These are phyloP conservation scores for Protomyces lactucae-debilis DNA, from an alignment of 1,139 yeast species.

Conservation along the genomic window DNA sequence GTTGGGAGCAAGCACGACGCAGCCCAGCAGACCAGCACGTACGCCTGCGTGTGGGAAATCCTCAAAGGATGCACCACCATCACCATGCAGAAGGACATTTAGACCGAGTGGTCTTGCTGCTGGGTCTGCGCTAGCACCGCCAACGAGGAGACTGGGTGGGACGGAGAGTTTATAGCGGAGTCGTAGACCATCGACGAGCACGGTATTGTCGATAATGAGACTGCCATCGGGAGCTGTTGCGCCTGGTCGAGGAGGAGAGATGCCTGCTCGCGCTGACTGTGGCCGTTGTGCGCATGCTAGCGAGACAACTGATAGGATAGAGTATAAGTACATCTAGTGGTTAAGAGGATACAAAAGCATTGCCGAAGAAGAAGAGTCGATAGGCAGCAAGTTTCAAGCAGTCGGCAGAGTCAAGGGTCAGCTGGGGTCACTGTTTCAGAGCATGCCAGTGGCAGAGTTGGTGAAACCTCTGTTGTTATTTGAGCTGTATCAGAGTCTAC, in stretches of 20 bases:
- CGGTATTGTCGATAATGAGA: constrained; percentile 7
- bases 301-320: neutral
- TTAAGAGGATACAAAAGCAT: neutral
- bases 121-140: neutral
- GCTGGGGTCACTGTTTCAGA: neutral
- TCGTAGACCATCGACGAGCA: neutral
- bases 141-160: neutral
- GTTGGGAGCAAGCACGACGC: constrained; percentile 19
- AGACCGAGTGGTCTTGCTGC: constrained; percentile 1
- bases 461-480: neutral
- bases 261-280: neutral
- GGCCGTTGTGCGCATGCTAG: neutral
- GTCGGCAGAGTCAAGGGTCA: neutral
- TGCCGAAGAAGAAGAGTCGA: neutral
- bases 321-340: neutral
- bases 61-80: constrained; percentile 19
- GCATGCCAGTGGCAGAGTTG: neutral
- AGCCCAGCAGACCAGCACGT: constrained; percentile 16
- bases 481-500: neutral
- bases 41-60: constrained; percentile 10
- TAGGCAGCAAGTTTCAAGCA: neutral
- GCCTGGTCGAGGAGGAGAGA: neutral
- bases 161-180: constrained; percentile 15
- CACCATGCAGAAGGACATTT: constrained; percentile 17
- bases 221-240: constrained; percentile 12